Base-by-base conservation (phyloP, 2,329 filamentous ascomycete species). In the Domatiomyces globalis region DNA sequence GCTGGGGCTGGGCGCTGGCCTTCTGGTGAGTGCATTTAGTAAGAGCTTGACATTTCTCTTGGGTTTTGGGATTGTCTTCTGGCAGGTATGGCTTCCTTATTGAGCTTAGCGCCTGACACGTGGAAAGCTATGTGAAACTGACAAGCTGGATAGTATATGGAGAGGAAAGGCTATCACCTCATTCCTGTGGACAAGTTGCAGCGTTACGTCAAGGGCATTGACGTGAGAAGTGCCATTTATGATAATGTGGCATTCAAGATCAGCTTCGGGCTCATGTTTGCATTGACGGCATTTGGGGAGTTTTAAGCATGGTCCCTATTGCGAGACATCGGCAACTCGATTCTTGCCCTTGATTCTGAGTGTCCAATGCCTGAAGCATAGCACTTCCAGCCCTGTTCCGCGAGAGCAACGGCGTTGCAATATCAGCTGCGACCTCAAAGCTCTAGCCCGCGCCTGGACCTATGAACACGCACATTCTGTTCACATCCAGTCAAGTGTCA, bases 141-240 rank as follows among this genome's bases (percentile, higher is more conserved):
- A 39, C 27, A 42, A 18, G 42, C 12, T 2, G 17, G 20, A 15
- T 53, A 72, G 70, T 72, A 65, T 62, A 68, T 69, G 27, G 71
- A 70, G 4, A 67, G 71, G 2, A 71, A 66, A 58, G 71, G 71
- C 10, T 72, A 72, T 55, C 68, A 71, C 51, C 57, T 73, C 50
- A 58, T 73, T 48, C 71, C 70, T 3, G 52, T 69, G 9, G 57
- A 67, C 22, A 63, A 64, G 15, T 43, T 73, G 45, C 69, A 72
- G 52, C 64, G 63, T 52, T 67, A 67, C 52, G 61, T 71, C 45
- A 71, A 68, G 60, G 63, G 61, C 4, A 63, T 69, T 27, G 62
- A 72, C 56, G 42, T 73, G 22, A 62, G 65, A 22, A 64, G 62
- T 29, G 63, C 65, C 1, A 58, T 71, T 48, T 64, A 64, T 36